A percentile compares a stretch with the other conserved stretches of the same genome.
These are phyloP conservation scores for Ganoderma meredithae DNA, from an alignment of 1,284 basidiomycete genomes.

Conservation along the genomic window DNA sequence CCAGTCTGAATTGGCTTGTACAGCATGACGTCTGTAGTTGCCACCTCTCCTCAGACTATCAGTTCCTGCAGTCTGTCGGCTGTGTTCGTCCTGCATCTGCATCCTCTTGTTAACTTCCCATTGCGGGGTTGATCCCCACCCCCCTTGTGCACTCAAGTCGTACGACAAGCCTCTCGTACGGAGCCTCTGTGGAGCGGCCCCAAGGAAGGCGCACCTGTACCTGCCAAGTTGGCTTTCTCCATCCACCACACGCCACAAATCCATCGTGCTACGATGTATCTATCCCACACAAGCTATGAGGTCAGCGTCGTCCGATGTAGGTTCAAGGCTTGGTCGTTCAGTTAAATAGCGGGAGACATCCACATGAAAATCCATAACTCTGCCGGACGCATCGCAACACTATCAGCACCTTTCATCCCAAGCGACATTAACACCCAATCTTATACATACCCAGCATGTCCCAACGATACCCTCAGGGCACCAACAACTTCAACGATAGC, in stretches of 20 bases:
- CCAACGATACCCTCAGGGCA: background rate
- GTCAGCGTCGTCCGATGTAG: background rate
- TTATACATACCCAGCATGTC: background rate
- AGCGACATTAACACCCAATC: background rate
- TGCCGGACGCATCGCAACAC: background rate
- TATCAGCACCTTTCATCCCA: background rate
- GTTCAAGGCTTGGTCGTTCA: background rate
- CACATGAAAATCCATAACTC: background rate
- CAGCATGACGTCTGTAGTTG: no score
- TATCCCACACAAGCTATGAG: conserved; percentile 3
- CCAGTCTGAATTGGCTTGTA: no score
- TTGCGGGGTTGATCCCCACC: no score
- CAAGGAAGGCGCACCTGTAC: background rate
- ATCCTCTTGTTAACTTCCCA: no score
- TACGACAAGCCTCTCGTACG: no score
- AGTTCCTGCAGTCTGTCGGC: no score
- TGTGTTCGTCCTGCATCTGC: no score
- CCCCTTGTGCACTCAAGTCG: no score
- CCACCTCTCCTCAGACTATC: no score
- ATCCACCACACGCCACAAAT: background rate
- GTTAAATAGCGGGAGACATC: background rate
- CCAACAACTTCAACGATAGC: background rate
- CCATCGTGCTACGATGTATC: background rate
- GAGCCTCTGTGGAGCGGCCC: background rate
- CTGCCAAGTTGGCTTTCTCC: background rate